Percentiles rank a stretch among this genome's conserved stretches.
Conservation (phyloP, 306 rosid genomes). For the Pachyrhizus erosus region DNA sequence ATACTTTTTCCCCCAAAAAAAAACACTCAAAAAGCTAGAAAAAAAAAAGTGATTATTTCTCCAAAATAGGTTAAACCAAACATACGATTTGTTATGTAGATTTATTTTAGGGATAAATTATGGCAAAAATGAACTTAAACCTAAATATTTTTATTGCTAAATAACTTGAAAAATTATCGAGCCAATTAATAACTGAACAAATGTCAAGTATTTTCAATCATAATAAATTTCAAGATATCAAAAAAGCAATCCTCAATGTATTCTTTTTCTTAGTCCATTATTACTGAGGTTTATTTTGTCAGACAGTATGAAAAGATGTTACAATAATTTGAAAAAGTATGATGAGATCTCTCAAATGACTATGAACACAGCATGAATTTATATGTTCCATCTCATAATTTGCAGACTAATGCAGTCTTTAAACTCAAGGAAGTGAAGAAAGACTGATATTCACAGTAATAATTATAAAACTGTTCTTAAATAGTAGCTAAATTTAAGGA, state of each 20-base stretch:
- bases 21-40: neutral
- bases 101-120: constrained; percentile 6
- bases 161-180: neutral
- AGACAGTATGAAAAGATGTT: constrained; percentile 20
- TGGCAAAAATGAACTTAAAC: constrained; percentile 25
- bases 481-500: constrained; percentile 37
- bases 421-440: constrained; percentile 24
- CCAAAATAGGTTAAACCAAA: neutral
- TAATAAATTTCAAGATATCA: constrained; percentile 15
- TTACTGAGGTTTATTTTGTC: constrained; percentile 16
- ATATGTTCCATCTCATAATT: constrained; percentile 23
- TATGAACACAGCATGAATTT: constrained; percentile 16
- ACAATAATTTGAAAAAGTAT: constrained; percentile 6
- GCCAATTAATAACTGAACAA: constrained; percentile 12
- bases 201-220: constrained; percentile 15
- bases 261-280: constrained; percentile 16
- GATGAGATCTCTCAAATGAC: constrained; percentile 20
- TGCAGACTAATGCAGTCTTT: constrained; percentile 20
- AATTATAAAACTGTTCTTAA: constrained; percentile 16
- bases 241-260: constrained; percentile 16
- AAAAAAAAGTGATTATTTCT: neutral
- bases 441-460: constrained; percentile 1
- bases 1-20: neutral
- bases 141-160: constrained; percentile 18
- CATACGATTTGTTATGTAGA: neutral